phyloP scores from a whole-genome alignment of 768 basidiomycete species.

The Phlebiopsis gigantea region DNA sequence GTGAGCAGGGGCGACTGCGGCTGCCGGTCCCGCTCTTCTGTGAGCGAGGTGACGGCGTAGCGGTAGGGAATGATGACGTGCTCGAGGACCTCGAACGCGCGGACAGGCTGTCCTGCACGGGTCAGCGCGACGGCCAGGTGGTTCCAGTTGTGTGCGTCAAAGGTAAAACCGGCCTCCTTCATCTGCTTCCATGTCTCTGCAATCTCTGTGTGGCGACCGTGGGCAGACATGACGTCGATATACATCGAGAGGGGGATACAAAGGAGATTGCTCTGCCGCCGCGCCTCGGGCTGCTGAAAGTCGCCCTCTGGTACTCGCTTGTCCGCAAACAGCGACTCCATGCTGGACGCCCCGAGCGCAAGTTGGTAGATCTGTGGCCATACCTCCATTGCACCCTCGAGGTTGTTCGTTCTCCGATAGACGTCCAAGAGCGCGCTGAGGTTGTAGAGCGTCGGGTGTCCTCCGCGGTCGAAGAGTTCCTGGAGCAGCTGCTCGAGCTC shows the following conservation, averaged over 20 bases:
- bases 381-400: slow-evolving; percentile 44
- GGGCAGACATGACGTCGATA: slow-evolving; percentile 66
- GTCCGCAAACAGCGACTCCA: neutral
- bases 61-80: slow-evolving; percentile 64
- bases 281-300: slow-evolving; percentile 7
- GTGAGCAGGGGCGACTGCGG: slow-evolving; percentile 24
- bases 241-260: slow-evolving; percentile 77
- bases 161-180: slow-evolving; percentile 53
- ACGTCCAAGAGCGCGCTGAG: slow-evolving; percentile 66
- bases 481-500: slow-evolving; percentile 56
- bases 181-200: slow-evolving; percentile 49
- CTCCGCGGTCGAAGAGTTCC: slow-evolving; percentile 48
- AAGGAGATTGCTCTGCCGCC: slow-evolving; percentile 49
- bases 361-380: no score
- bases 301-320: neutral
- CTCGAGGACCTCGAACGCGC: slow-evolving; percentile 81
- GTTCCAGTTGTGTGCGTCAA: slow-evolving; percentile 93
- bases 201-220: slow-evolving; percentile 57
- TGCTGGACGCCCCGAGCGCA: neutral
- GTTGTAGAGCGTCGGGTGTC: slow-evolving; percentile 50
- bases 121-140: slow-evolving; percentile 71
- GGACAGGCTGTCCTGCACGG: slow-evolving; percentile 75
- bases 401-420: slow-evolving; percentile 55
- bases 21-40: slow-evolving; percentile 13
- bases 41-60: slow-evolving; percentile 18